Base-by-base conservation (phyloP, 306 rosid species). In the Acacia crassicarpa region DNA sequence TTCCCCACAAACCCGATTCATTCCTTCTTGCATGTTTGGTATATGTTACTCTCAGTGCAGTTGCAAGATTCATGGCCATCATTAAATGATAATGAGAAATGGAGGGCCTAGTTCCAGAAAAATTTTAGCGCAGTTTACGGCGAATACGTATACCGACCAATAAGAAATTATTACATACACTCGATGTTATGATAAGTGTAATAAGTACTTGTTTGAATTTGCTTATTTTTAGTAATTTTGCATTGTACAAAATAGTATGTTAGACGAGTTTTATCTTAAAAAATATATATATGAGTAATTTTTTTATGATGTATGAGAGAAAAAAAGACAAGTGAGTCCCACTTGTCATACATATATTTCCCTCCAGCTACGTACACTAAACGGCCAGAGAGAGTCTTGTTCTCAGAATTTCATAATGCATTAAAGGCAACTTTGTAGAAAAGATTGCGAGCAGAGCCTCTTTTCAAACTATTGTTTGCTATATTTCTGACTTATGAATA, bases 21-120 rank as follows among this genome's bases (percentile, higher is more conserved):
- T 63, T 81, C 69, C 54, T 35, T 38, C 65, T 63, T 23, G 38
- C 23, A 51, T 65, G 56, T 74, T 80, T 74, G 68, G 75, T 65
- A 61, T 51, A 4, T 81, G 75, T 66, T 67, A 49, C 20, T 63
- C 54, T 51, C 70, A 19, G n/a, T 67, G 40, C 25, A 25, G 59
- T 67, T 74, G 27, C 53, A 32, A 51, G 67, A 75, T 65, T 74
- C 56, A 35, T 49, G 10, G 48, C 22, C 6, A 74, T 17, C 32
- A 65, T 81, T 66, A 16, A 66, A 66, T 66, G 35, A 33, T 48
- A 43, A 46, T 25, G 14, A 74, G 51, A 74, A 33, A 25, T 48
- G 51, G 41, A 51, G 66, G 66, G 30, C 12, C 61, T 44, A 8
- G 61, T 51, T 46, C 7, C 8, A 27, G 1, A 27, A 11, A 58